These are phyloP conservation scores for Physocladia obscura DNA, from an alignment of 192 early-diverging fungal species.

Conservation along the genomic window DNA sequence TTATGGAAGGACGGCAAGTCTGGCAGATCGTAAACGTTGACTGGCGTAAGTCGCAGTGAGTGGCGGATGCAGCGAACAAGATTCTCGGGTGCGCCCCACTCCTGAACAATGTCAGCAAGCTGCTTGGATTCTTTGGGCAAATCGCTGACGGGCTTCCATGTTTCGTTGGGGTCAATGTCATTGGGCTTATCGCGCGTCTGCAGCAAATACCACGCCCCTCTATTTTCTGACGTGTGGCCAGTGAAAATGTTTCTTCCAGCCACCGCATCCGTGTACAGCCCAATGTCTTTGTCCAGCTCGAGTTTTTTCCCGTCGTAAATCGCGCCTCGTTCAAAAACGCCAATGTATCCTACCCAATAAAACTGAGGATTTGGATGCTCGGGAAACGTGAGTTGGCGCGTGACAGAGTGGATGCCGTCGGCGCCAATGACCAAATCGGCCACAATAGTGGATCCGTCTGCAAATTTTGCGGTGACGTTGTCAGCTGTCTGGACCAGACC, in stretches of 20 bases:
- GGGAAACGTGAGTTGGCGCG: background rate
- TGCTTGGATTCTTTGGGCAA: background rate
- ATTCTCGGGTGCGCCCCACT: background rate
- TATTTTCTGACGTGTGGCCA: background rate
- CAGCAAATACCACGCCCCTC: background rate
- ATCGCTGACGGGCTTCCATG: conserved; percentile 8
- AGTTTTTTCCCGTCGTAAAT: background rate
- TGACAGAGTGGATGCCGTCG: conserved; percentile 14
- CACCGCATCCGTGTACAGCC: background rate
- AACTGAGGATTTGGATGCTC: background rate
- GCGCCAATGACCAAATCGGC: conserved; percentile 12
- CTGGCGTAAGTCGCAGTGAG: background rate
- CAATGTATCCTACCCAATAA: conserved; percentile 5
- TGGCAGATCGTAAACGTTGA: conserved; percentile 19
- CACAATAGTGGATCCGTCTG: background rate
- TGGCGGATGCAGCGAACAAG: background rate
- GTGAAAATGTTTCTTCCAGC: background rate
- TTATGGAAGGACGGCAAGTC: background rate
- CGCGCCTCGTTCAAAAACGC: background rate
- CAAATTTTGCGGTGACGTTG: conserved; percentile 6
- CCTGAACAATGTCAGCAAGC: background rate
- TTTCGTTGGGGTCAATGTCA: background rate
- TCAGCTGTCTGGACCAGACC: background rate
- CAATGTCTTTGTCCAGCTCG: background rate
- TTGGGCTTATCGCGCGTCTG: background rate